These are phyloP conservation scores for Claviceps humidiphila DNA, from an alignment of 2,329 filamentous ascomycete genomes.

Conservation along the genomic window DNA sequence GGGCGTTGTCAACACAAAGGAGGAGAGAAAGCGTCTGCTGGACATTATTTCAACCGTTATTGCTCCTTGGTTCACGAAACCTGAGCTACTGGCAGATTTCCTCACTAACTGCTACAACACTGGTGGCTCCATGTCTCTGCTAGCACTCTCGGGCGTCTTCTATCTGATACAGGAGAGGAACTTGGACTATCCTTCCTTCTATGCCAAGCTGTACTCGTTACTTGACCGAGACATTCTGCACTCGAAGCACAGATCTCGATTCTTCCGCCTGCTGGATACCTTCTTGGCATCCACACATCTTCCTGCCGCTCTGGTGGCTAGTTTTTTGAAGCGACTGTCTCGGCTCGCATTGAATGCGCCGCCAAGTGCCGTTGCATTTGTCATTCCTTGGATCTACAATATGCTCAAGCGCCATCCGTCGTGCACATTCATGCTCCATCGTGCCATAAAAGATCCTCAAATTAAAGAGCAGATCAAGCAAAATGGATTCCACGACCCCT, in stretches of 20 bases:
- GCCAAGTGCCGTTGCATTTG: constrained; percentile 74
- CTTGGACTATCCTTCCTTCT: constrained; percentile 91
- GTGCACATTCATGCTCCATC: constrained; percentile 93
- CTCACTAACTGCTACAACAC: constrained; percentile 85
- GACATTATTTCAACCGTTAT: constrained; percentile 64
- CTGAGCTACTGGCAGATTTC: constrained; percentile 90
- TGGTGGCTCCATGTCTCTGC: constrained; percentile 73
- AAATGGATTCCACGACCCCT: constrained; percentile 56
- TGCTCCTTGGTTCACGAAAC: constrained; percentile 77
- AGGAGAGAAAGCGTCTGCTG: constrained; percentile 69
- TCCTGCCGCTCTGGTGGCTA: constrained; percentile 78
- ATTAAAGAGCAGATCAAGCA: constrained; percentile 46
- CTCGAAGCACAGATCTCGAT: constrained; percentile 84
- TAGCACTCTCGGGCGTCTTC: constrained; percentile 86
- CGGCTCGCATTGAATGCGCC: constrained; percentile 77
- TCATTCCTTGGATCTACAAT: constrained; percentile 93
- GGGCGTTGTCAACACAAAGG: constrained; percentile 48
- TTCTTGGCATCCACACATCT: constrained; percentile 88
- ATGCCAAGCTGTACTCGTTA: constrained; percentile 83
- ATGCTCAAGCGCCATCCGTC: constrained; percentile 78
- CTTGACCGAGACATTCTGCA: constrained; percentile 77
- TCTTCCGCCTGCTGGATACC: constrained; percentile 82
- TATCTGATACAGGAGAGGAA: constrained; percentile 90
- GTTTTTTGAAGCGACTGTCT: constrained; percentile 89
- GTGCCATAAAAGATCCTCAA: constrained; percentile 47